Evolutionary conservation across 495 filamentous ascomycete species (phyloP), one percentile per base, ranked within the genome.

Genomic region (Aspergillus bertholletiae): DNA sequence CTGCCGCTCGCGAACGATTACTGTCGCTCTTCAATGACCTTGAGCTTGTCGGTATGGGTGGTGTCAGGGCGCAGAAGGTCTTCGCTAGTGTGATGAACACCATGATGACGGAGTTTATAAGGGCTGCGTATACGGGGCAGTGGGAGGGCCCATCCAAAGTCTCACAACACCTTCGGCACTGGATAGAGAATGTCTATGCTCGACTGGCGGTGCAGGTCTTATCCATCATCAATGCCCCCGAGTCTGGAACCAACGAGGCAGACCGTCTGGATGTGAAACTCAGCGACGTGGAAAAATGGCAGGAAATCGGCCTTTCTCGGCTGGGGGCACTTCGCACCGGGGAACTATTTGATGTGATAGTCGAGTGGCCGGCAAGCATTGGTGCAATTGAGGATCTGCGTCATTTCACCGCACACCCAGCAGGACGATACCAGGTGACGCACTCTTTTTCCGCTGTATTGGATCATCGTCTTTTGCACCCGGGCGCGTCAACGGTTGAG

Each of bases 311-410:
- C 13, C 73, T 93, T 53, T 83, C 85, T 6, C 81, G 88, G 22
- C 76, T 96, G n/a, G 92, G 90, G 4, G 80, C 82, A 37, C 79
- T 94, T 22, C 85, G 93, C 27, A 90, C 88, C 11, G 76, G 82
- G 2, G 89, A 96, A 63, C 74, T 98, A 6, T 98, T 97, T 58
- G 87, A 96, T 56, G 88, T 96, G 49, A 84, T 96, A 41, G 80
- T 92, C 32, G 82, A 85, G 21, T 97, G 94, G 94, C 89, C 90
- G 24, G 70, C 69, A 8, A 91, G 86, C 55, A 79, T 79, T 27
- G 90, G 89, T n/a, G 92, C 88, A 5, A 83, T 97, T 44, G 84
- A 93, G 49, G 94, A 97, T 68, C 62, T 89, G 44, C 86, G 85
- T 55, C 76, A 73, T 49, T 82, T 84, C 61, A 66, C 84, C 66